Conservation (phyloP, 1,284 basidiomycete genomes). For the Cutaneotrichosporon sp. region DNA sequence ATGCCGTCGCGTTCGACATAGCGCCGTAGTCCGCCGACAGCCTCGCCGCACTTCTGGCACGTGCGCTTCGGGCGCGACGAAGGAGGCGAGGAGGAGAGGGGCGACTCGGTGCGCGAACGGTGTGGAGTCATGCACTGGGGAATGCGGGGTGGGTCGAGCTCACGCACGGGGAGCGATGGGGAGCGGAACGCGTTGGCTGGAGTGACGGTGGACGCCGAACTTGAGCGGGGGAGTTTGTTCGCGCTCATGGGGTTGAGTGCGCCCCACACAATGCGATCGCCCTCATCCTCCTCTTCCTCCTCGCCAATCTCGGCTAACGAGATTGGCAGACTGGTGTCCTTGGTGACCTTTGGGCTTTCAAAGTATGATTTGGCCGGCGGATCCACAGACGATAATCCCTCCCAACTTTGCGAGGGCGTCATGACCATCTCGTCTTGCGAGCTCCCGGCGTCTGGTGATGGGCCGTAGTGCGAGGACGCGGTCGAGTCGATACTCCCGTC, state of each 20-base stretch:
- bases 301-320: slow-evolving; percentile 43
- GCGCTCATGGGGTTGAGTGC: slow-evolving; percentile 5
- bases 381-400: slow-evolving; percentile 27
- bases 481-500: slow-evolving; percentile 42
- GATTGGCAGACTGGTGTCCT: not conserved
- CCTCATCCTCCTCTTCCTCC: slow-evolving; percentile 36
- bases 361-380: not conserved
- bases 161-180: not conserved
- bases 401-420: slow-evolving; percentile 50
- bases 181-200: not conserved
- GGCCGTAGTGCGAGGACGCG: slow-evolving; percentile 29
- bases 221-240: slow-evolving; percentile 13
- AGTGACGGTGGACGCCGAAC: slow-evolving; percentile 23
- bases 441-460: slow-evolving; percentile 16
- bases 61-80: slow-evolving; percentile 16
- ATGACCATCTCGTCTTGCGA: slow-evolving; percentile 44
- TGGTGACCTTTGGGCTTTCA: not conserved
- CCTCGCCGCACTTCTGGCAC: slow-evolving; percentile 67
- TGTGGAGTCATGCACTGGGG: not conserved
- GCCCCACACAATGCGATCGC: slow-evolving; percentile 30
- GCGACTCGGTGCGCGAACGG: slow-evolving; percentile 2
- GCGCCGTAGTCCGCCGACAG: slow-evolving; percentile 67
- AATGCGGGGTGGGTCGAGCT: slow-evolving; percentile 17
- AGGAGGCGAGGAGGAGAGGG: slow-evolving; percentile 5
- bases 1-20: slow-evolving; percentile 71